Conservation (phyloP, 2,329 filamentous ascomycete genomes). For the Ophioceras dolichostomum region DNA sequence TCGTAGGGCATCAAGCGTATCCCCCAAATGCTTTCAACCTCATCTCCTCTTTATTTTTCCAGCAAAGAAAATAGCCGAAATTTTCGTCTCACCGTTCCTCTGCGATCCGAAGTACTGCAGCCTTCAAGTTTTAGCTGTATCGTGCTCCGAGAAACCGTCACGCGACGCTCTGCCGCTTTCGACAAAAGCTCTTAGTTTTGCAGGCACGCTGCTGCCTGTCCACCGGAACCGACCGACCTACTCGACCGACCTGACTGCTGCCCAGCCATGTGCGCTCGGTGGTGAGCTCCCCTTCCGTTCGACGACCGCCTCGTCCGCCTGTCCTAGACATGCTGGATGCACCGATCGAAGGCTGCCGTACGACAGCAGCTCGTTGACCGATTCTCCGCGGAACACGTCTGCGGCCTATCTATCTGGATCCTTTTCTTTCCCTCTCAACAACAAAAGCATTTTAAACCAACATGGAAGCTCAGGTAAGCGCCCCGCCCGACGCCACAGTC, state of each 20-base stretch:
- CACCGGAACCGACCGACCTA: no score
- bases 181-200: no score
- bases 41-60: no score
- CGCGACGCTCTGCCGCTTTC: no score
- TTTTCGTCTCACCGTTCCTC: background rate
- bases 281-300: background rate
- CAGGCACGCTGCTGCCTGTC: no score
- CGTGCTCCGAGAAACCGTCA: no score
- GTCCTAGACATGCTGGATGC: constrained; percentile 1
- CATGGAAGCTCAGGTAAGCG: constrained; percentile 19
- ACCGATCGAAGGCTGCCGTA: constrained; percentile 2
- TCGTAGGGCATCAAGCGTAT: background rate
- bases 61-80: background rate
- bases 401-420: background rate
- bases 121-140: no score
- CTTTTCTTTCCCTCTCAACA: background rate
- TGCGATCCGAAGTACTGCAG: background rate
- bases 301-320: background rate
- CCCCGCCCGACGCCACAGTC: background rate
- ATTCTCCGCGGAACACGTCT: background rate
- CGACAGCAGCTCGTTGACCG: constrained; percentile 3
- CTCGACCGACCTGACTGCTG: no score
- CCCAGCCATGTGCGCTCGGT: background rate
- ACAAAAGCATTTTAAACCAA: no score
- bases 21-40: background rate